Conservation (phyloP, 768 basidiomycete species). For the Russula compacta region DNA sequence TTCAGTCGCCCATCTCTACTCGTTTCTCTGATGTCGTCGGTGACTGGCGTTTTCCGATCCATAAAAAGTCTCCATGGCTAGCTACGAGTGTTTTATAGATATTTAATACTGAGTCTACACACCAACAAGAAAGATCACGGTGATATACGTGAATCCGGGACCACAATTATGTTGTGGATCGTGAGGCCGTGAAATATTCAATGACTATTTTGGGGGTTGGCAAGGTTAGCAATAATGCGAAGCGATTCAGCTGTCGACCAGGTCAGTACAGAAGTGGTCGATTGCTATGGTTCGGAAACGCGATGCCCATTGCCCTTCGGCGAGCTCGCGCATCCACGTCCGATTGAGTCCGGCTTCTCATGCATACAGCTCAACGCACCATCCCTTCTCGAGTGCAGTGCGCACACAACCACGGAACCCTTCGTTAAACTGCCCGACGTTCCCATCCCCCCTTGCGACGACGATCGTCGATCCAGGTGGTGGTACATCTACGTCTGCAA, state of each 20-base stretch:
- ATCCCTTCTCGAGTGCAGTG: slow-evolving; percentile 79
- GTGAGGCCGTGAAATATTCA: neutral
- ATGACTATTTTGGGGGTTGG: neutral
- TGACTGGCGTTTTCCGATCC: neutral
- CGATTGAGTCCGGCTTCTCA: slow-evolving; percentile 81
- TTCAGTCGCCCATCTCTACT: neutral
- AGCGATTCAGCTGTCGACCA: slow-evolving; percentile 27
- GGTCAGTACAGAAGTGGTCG: slow-evolving; percentile 30
- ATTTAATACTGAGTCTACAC: neutral
- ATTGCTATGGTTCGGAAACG: slow-evolving; percentile 29
- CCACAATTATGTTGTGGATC: neutral
- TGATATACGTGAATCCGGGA: neutral
- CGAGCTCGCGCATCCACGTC: slow-evolving; percentile 69
- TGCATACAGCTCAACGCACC: slow-evolving; percentile 91
- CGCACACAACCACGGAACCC: slow-evolving; percentile 86
- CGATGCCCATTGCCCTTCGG: slow-evolving; percentile 28
- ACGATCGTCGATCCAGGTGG: slow-evolving; percentile 70
- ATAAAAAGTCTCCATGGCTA: neutral
- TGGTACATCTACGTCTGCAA: slow-evolving; percentile 60
- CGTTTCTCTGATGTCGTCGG: neutral
- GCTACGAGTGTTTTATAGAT: neutral
- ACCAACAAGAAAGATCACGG: neutral
- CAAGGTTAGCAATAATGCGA: neutral
- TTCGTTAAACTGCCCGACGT: slow-evolving; percentile 85
- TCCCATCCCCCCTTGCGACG: slow-evolving; percentile 90